Evolutionary conservation across 306 rosid genomes (phyloP), one percentile per base, ranked within the genome.

Genomic region (Ormosia emarginata): DNA sequence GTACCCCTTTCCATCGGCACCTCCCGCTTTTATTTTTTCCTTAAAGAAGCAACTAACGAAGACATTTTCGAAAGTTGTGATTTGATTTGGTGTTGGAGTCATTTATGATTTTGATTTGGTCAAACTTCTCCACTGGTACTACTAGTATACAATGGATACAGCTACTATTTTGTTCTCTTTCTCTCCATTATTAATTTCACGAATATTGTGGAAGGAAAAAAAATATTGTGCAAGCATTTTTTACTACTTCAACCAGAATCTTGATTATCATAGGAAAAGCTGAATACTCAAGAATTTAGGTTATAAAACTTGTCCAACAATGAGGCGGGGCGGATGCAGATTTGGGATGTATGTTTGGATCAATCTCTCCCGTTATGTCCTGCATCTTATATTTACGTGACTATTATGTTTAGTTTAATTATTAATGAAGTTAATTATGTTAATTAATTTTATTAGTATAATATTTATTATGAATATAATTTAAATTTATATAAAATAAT

Each of bases 21-120:
- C 78, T 77, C 68, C 81, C 56, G 63, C 81, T 39, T 67, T 56
- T 55, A 50, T 72, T 76, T 65, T 77, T 75, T 80, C 44, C 75
- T 63, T 34, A 18, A 77, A 66, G 66, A 39, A 59, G 84, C 75
- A 81, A 52, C 83, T 63, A 71, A 78, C 78, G 7, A 55, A 47
- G 50, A 59, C 74, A 72, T 53, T 11, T 29, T 64, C 8, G 76
- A 70, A 80, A 67, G 18, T 24, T 36, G 75, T 0, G 85, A 80
- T 75, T 56, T 72, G 76, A 65, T 84, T 75, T 69, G 10, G 37
- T 7, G 3, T 24, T 34, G 37, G 67, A 64, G 33, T 3, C 36
- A 81, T 73, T 67, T 61, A 0, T 59, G 18, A 73, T 86, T 68
- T 74, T 79, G 84, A 79, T 82, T 40, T 17, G 80, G 86, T 86